Conservation (phyloP, 2,329 filamentous ascomycete genomes). For the Corniculantispora saksenae region DNA sequence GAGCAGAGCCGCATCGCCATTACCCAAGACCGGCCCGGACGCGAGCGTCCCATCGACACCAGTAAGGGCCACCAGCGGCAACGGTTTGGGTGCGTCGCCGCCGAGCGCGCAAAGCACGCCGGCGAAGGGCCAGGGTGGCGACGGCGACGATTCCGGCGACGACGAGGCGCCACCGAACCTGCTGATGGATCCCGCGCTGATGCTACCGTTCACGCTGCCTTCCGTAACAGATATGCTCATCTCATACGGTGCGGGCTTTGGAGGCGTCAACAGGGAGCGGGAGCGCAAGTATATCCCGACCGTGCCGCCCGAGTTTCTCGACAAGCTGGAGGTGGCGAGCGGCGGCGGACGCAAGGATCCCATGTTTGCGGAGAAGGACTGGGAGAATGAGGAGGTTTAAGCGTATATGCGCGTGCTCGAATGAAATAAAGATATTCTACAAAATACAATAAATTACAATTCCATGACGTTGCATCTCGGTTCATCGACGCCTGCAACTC, state of each 20-base stretch:
- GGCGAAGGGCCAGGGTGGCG: conserved; percentile 34
- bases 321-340: conserved; percentile 70
- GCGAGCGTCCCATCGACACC: conserved; percentile 47
- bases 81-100: conserved; percentile 42
- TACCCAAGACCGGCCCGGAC: conserved; percentile 29
- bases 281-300: conserved; percentile 96
- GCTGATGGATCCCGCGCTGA: conserved; percentile 83
- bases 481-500: too few species aligned
- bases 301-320: conserved; percentile 88
- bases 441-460: too few species aligned
- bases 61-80: conserved; percentile 40
- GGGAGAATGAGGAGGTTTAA: conserved; percentile 65
- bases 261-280: conserved; percentile 85
- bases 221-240: conserved; percentile 97
- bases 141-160: conserved; percentile 47
- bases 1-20: conserved; percentile 48
- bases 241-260: conserved; percentile 91
- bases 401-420: too few species aligned
- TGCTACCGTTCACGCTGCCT: conserved; percentile 92
- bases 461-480: too few species aligned
- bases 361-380: conserved; percentile 64
- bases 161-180: conserved; percentile 73
- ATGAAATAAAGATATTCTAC: too few species aligned
- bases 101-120: conserved; percentile 44
- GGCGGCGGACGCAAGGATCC: conserved; percentile 50